Evolutionary conservation across 2,329 filamentous ascomycete species (phyloP).

Genomic region (Claviceps quebecensis): DNA sequence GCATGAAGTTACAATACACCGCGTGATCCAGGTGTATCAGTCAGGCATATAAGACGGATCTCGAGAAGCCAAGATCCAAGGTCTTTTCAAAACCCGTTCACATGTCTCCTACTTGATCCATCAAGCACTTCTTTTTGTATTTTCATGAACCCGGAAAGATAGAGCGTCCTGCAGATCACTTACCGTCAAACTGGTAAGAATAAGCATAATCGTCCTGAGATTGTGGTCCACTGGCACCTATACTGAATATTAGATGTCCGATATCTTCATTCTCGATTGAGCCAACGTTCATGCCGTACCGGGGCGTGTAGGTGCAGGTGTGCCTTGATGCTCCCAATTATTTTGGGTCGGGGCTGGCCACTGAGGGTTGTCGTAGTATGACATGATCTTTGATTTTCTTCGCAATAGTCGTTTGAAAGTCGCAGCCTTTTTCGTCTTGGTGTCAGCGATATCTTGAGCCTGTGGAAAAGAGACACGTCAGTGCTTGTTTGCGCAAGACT

Average conservation of each 20-base stretch:
- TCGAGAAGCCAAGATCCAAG: neutral
- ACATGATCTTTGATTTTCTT: constrained; percentile 17
- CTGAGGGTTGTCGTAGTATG: constrained; percentile 31
- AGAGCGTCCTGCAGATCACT: constrained; percentile 20
- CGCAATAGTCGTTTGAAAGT: neutral
- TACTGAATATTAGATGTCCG: constrained; percentile 7
- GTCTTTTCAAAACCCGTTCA: neutral
- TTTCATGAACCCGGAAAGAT: neutral
- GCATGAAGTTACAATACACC: neutral
- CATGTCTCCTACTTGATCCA: neutral
- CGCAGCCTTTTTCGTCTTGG: neutral
- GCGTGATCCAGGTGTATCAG: neutral
- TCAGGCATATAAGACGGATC: neutral
- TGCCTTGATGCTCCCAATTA: constrained; percentile 32
- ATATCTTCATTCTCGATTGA: neutral
- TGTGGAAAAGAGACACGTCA: neutral
- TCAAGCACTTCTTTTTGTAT: neutral
- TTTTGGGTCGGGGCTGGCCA: constrained; percentile 24
- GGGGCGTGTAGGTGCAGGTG: constrained; percentile 25
- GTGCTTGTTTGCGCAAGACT: neutral
- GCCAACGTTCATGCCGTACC: constrained; percentile 15
- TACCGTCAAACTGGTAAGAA: constrained; percentile 80
- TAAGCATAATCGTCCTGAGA: constrained; percentile 71
- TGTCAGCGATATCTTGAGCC: neutral
- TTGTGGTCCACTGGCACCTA: constrained; percentile 63